Evolutionary conservation across 2,329 filamentous ascomycete genomes (phyloP), one percentile per base, ranked within the genome.

Genomic region (Aspergillus luchuensis): DNA sequence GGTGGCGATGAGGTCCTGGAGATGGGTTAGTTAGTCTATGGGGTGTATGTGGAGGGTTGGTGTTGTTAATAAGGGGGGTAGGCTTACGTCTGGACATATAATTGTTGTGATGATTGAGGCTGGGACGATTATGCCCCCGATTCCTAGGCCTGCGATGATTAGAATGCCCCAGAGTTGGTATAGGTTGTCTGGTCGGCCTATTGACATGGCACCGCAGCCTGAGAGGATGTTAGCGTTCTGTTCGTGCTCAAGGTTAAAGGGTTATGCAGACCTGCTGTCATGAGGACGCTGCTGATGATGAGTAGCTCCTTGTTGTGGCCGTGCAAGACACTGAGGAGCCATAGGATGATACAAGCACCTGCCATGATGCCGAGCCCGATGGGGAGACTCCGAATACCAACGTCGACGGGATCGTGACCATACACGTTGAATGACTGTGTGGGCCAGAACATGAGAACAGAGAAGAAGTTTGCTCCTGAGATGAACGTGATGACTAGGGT

Each of bases 51-150:
- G 5, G 25, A 19, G 19, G 38, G 8, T n/a, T 28, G 28, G 11
- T 21, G 19, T 45, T 3, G 8, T 23, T 45, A 15, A 11, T 45
- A 6, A 7, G 28, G 8, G 8, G 7, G 4, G 10, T 11, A 8
- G 8, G 43, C 74, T 62, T 67, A 78, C 87, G 69, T 88, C 85
- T 0, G 88, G 87, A 62, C 87, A 89, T 65, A 90, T 86, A 66
- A 90, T 89, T 8, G 86, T 87, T 6, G 86, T 85, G 59, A 90
- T 88, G 65, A 90, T 88, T 1, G 85, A 87, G 1, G 85, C 84
- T 0, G 88, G 88, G 5, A 91, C 85, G 15, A 90, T 84, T 54
- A 90, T 87, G 1, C 86, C 88, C 6, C 88, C 88, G 4, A 90
- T 85, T 6, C 88, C 88, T 2, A 90, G 72, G 4, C 85, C 84